These are phyloP conservation scores for Stephanodiscus minutulus DNA, from an alignment of 108 stramenopile genomes.

Conservation along the genomic window DNA sequence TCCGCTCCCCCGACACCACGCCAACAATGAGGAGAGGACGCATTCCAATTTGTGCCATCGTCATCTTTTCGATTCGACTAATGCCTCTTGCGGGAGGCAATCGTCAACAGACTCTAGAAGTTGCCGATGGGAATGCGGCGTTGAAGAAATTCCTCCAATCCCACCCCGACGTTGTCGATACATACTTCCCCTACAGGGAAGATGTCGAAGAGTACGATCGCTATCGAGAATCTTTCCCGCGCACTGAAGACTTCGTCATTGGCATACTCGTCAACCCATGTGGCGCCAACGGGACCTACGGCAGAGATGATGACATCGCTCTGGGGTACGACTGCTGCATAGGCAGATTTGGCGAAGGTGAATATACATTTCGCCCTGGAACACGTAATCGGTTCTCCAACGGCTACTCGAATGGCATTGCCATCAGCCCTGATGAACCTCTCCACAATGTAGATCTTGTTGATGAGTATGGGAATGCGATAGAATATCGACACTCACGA, in stretches of 20 bases:
- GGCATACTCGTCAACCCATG: slow-evolving; percentile 48
- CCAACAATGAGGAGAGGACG: background rate
- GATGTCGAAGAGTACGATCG: slow-evolving; percentile 10
- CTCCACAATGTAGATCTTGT: slow-evolving; percentile 56
- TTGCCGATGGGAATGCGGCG: slow-evolving; percentile 23
- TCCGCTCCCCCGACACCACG: slow-evolving; percentile 22
- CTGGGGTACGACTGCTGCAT: slow-evolving; percentile 51
- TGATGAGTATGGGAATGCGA: slow-evolving; percentile 35
- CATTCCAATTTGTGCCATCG: background rate
- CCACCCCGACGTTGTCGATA: slow-evolving; percentile 33
- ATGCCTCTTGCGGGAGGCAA: background rate
- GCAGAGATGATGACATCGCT: slow-evolving; percentile 31
- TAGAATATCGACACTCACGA: slow-evolving; percentile 38
- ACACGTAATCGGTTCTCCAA: slow-evolving; percentile 34
- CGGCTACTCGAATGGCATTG: slow-evolving; percentile 39
- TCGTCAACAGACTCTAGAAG: slow-evolving; percentile 5
- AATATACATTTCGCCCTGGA: slow-evolving; percentile 35
- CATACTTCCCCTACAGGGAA: slow-evolving; percentile 13
- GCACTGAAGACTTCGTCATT: slow-evolving; percentile 43
- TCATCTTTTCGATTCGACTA: background rate
- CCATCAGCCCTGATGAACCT: slow-evolving; percentile 41
- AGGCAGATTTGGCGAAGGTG: slow-evolving; percentile 42
- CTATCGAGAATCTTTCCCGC: slow-evolving; percentile 35
- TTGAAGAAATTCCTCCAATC: slow-evolving; percentile 22
- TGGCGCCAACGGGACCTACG: slow-evolving; percentile 51